These are phyloP conservation scores for Musa troglodytarum DNA, from an alignment of 176 grass and related monocot genomes.

Conservation along the genomic window DNA sequence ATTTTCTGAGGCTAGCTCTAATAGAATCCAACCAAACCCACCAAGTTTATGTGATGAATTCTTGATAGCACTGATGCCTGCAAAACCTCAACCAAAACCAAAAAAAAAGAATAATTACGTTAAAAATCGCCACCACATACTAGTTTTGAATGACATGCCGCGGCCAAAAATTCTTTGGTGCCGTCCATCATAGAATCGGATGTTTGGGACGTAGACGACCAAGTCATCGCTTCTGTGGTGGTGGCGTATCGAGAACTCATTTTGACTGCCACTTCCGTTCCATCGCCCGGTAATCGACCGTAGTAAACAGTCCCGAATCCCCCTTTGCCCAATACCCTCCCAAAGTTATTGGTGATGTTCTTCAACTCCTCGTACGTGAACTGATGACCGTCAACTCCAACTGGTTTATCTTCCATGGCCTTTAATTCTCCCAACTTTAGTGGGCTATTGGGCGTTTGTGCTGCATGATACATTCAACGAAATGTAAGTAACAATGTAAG, in stretches of 20 bases:
- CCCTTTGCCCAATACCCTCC: neutral
- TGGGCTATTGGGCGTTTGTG: no score
- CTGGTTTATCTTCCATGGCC: no score
- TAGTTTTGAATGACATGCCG: neutral
- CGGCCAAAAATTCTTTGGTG: slow-evolving; percentile 2
- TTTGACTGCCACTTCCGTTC: neutral
- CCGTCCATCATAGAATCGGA: neutral
- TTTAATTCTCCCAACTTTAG: no score
- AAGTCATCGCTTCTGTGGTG: neutral
- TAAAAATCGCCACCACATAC: neutral
- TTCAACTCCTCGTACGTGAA: neutral
- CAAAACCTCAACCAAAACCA: neutral
- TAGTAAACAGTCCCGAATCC: slow-evolving; percentile 6
- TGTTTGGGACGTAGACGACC: neutral
- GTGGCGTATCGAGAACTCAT: neutral
- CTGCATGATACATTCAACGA: neutral
- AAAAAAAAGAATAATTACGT: neutral
- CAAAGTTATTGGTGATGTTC: neutral
- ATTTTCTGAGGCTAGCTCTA: no score
- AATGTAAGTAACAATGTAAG: no score
- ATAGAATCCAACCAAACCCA: neutral
- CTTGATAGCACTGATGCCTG: neutral
- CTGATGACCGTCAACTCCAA: neutral
- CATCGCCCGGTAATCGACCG: neutral
- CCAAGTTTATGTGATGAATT: slow-evolving; percentile 1